Base-by-base conservation (phyloP, 306 rosid genomes). In the Pterocarpus santalinus region DNA sequence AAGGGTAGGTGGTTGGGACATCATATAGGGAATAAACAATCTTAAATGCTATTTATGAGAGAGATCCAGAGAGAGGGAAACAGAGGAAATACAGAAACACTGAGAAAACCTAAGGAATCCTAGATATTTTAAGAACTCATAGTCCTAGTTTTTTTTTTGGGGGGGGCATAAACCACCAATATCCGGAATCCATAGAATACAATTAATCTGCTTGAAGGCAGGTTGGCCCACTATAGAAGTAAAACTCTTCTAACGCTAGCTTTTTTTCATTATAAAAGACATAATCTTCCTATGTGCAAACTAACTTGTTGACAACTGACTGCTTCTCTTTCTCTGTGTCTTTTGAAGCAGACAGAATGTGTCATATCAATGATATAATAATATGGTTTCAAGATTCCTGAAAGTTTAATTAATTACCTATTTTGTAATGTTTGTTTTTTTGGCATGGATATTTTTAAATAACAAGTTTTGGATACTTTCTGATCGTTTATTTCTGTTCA, bases 401-500 rank as follows among this genome's bases (percentile, higher is more conserved):
- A 11, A 47, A 70, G 10, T 38, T 32, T 53, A 68, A 35, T 53
- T 55, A 33, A 30, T 39, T 63, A 28, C 28, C 22, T 72, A 22
- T 75, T 58, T 75, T 84, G 57, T 61, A 52, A 32, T 68, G 22
- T 73, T 79, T 83, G 38, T 77, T 76, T 52, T 53, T 82, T 81
- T 58, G 14, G 52, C 79, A 58, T 55, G 22, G 6, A 62, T 80
- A 33, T 52, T 39, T 39, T 44, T 34, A 15, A 51, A 22, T 60
- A 4, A 77, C 51, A 7, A 16, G 58, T 73, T 47, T 70, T 83
- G 11, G 62, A 82, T 81, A 73, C 77, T 82, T 82, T 80, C 87
- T 92, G 81, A 87, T 84, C 77, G 49, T 82, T 43, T 81, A 83
- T 88, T 87, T 86, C 72, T 77, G 58, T 92, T 84, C 98, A 95